phyloP scores from a whole-genome alignment of 495 filamentous ascomycete genomes.

The Daldinia decipiens region DNA sequence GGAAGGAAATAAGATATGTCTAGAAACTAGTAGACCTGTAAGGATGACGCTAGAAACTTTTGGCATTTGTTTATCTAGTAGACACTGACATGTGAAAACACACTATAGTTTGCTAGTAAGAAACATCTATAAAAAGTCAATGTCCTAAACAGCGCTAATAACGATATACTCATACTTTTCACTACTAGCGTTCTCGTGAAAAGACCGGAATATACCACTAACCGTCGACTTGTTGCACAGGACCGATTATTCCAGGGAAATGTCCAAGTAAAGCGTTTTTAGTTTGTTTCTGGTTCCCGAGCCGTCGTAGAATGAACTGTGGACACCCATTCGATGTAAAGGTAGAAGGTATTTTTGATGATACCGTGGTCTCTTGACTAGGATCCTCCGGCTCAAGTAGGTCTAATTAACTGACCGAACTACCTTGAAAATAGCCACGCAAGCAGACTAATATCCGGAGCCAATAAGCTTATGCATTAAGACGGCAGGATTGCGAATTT shows the following conservation, averaged over 20 bases:
- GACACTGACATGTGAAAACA: background rate
- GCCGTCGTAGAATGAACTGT: background rate
- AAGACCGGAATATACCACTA: background rate
- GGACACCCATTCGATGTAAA: background rate
- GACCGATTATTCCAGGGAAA: background rate
- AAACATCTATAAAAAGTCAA: background rate
- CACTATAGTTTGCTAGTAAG: background rate
- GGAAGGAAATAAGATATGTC: background rate
- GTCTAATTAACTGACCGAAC: background rate
- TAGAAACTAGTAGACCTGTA: no score
- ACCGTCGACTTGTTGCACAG: background rate
- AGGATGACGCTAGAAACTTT: background rate
- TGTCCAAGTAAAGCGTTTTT: background rate
- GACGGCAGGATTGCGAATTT: constrained; percentile 13
- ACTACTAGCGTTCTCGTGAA: background rate
- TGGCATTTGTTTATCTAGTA: background rate
- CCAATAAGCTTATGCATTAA: constrained; percentile 5
- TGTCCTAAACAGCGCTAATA: background rate
- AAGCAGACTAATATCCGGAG: background rate
- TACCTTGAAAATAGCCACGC: background rate
- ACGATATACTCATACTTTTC: background rate
- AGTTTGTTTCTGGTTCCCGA: background rate
- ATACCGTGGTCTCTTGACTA: background rate
- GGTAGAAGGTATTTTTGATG: background rate
- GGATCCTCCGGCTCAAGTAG: background rate